Base-by-base conservation (phyloP, 495 filamentous ascomycete species). In the Aspergillus taichungensis region DNA sequence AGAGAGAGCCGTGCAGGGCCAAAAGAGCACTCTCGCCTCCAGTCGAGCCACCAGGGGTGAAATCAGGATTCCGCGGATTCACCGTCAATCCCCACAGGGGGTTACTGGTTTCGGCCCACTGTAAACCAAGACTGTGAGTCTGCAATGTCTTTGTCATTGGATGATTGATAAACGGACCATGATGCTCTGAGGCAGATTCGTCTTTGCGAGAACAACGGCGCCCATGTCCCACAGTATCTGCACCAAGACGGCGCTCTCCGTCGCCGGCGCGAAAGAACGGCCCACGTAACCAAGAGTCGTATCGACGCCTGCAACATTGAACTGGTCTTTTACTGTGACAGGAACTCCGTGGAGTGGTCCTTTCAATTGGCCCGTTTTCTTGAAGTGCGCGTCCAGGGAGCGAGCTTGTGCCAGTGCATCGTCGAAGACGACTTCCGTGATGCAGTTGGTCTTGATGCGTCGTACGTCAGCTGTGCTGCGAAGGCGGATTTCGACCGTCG, bases 321-420 rank as follows among this genome's bases (percentile, higher is more conserved):
- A 85, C 24, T 78, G 73, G 47, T 87, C 83, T 54, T 88, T 84
- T 6, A 84, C 42, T 1, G 68, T 73, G 33, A 87, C 64, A 1
- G 81, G 82, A 7, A 87, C 64, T 3, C 83, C 82, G 52, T 86
- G 82, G 3, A 88, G 63, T 1, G 79, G 77, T 0, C 83, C 83
- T 36, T 74, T 57, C 0, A 71, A 54, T 36, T 69, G 61, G 0
- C 70, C 67, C 0, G 72, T 73, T 30, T 56, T 46, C 6, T 58
- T 44, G 31, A 76, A 68, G 30, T 70, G 66, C 13, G 46, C 52
- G 55, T 87, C 84, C 13, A 85, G 69, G 6, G 64, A 52, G 13
- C 56, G 64, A 6, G 82, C 83, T 13, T 78, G 70, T 10, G 57
- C 54, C n/a, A 86, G 53, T 2, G 83, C 83, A 27, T 72, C 60